phyloP scores from a whole-genome alignment of 106 monocot genomes.

The Dendrobium nobile region DNA sequence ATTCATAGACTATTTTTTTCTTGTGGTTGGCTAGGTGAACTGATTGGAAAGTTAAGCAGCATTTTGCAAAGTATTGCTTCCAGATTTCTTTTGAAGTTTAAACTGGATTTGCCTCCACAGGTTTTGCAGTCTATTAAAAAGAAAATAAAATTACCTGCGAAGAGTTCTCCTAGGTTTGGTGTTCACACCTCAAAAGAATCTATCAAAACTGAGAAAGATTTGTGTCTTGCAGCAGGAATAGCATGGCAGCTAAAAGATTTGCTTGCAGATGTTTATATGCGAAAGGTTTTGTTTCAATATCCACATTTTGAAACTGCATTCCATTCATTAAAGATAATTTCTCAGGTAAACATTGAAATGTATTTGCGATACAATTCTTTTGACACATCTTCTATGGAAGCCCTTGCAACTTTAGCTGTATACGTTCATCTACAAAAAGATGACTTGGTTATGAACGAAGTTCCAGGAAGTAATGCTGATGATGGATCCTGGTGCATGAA shows the following conservation, averaged over 20 bases:
- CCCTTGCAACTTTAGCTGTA: conserved; percentile 43
- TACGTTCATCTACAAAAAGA: conserved; percentile 37
- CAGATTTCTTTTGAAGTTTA: conserved; percentile 23
- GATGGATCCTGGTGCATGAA: neutral
- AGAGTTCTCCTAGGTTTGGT: conserved; percentile 19
- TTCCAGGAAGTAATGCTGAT: neutral
- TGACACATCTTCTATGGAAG: conserved; percentile 48
- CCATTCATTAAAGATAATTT: conserved; percentile 51
- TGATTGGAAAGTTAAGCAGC: conserved; percentile 47
- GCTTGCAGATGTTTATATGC: conserved; percentile 27
- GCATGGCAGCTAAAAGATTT: conserved; percentile 88
- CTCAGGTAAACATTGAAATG: conserved; percentile 43
- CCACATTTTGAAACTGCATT: conserved; percentile 30
- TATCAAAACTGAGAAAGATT: conserved; percentile 26
- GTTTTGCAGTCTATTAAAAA: conserved; percentile 32
- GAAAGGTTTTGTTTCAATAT: conserved; percentile 40
- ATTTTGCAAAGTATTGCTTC: conserved; percentile 38
- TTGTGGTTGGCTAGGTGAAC: conserved; percentile 50
- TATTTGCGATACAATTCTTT: conserved; percentile 28
- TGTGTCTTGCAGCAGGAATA: conserved; percentile 41
- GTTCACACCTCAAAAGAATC: conserved; percentile 13
- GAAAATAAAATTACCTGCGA: conserved; percentile 29
- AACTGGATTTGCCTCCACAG: conserved; percentile 12
- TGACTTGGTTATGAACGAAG: neutral
- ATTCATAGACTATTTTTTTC: conserved; percentile 60